Base-by-base conservation (phyloP, 116 monocot genomes). In the Zostera marina region DNA sequence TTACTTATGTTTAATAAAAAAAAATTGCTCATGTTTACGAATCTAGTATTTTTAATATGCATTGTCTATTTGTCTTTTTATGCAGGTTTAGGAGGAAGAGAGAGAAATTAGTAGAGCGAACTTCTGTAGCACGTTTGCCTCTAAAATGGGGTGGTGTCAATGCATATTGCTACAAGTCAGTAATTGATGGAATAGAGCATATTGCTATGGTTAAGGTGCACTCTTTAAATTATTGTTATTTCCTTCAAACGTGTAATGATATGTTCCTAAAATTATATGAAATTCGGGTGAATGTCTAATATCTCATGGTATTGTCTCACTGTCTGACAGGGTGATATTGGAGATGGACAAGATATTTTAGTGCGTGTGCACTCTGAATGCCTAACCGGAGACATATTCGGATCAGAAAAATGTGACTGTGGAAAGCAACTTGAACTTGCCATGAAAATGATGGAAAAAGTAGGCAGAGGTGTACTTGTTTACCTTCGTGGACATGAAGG, bases 281-380 rank as follows among this genome's bases (percentile, higher is more conserved):
- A 41, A 59, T 42, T 41, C 0, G 6, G 11, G 8, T 14, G 41
- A 41, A 59, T 13, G 11, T 26, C 15, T 2, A 52, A 20, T 21
- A 19, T 41, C 21, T 17, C 17, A 2, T 19, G 15, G 12, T 19
- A 52, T 52, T 5, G 3, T 13, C 16, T 17, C n/a, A n/a, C n/a
- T 32, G 11, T 41, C 23, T 62, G 11, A 70, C 69, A 96, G 96
- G 96, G 96, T 62, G 90, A 96, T 22, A 89, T 96, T 59, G 85
- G 85, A 19, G 90, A 89, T 72, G 96, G 96, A 20, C 79, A 74
- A 64, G 85, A 77, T 61, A 63, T 96, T 54, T 63, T 96, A 44
- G 96, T 96, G 59, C 70, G 96, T 40, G 96, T 96, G 42, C 96
- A 96, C 46, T 96, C 96, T n/a, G 96, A 96, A 62, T 96, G 96